phyloP scores from a whole-genome alignment of 2,329 filamentous ascomycete species.

The Nigrograna mackinnonii region DNA sequence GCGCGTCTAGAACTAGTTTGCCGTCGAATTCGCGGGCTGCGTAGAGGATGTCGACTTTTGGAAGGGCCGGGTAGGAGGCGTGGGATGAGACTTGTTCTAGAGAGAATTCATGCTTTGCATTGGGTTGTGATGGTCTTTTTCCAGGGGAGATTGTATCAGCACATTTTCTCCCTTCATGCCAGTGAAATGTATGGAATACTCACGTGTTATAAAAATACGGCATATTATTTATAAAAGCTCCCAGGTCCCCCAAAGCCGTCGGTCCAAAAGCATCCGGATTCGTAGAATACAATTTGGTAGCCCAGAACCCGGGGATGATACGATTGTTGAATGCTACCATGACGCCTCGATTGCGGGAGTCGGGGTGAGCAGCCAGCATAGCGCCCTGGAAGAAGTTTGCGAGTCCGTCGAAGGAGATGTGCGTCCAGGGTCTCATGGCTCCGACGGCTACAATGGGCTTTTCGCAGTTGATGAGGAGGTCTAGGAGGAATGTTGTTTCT shows the following conservation, averaged over 20 bases:
- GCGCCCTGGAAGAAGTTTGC: constrained; percentile 33
- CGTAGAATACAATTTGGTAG: constrained; percentile 26
- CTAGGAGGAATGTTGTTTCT: constrained; percentile 31
- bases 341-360: constrained; percentile 21
- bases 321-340: constrained; percentile 32
- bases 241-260: constrained; percentile 24
- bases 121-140: constrained; percentile 19
- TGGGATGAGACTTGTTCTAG: constrained; percentile 16
- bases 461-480: constrained; percentile 27
- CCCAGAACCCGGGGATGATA: constrained; percentile 30
- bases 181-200: no score
- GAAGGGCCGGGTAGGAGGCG: constrained; percentile 19
- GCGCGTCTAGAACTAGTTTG: constrained; percentile 22
- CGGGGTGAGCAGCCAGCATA: constrained; percentile 23
- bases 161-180: not conserved
- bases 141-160: no score
- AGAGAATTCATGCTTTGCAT: constrained; percentile 24
- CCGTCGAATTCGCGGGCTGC: constrained; percentile 32
- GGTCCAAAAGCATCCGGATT: constrained; percentile 30
- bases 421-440: constrained; percentile 28
- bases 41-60: constrained; percentile 34
- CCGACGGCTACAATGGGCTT: constrained; percentile 30
- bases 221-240: constrained; percentile 28
- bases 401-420: constrained; percentile 27
- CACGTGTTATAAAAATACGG: constrained; percentile 27